Evolutionary conservation across 768 basidiomycete species (phyloP).

Genomic region (Lactifluus hygrophoroides): DNA sequence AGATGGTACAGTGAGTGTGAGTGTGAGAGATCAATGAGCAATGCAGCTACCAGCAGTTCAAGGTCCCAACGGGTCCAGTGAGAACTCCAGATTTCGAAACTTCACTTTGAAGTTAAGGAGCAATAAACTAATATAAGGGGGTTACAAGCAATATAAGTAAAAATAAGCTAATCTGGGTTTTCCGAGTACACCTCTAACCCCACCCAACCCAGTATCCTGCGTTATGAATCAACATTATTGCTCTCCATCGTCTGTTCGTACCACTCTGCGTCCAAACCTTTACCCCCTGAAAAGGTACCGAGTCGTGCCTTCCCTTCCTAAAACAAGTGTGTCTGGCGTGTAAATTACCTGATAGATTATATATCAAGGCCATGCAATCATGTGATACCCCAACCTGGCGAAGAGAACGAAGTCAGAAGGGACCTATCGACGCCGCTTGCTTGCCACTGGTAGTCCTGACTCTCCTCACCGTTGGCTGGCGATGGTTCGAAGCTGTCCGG

Average conservation of each 20-base stretch:
- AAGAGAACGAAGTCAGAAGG: constrained; percentile 1
- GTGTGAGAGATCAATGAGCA: no score
- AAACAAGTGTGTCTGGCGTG: background rate
- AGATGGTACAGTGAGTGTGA: no score
- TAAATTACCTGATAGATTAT: background rate
- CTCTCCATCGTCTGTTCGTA: background rate
- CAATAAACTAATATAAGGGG: constrained; percentile 11
- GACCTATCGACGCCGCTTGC: background rate
- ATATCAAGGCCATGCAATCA: background rate
- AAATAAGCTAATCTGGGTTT: constrained; percentile 9
- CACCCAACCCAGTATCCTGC: background rate
- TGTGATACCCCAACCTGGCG: constrained; percentile 9
- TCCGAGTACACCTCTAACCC: background rate
- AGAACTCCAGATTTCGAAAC: no score
- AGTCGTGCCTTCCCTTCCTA: background rate
- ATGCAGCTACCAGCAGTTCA: no score
- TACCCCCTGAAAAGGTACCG: background rate
- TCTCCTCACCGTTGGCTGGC: background rate
- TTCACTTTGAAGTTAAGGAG: no score
- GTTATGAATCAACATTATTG: background rate
- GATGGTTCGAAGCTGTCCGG: background rate
- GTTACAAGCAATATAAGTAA: constrained; percentile 6
- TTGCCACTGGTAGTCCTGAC: background rate
- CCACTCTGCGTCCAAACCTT: background rate
- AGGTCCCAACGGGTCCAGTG: no score